Evolutionary conservation across 2,329 filamentous ascomycete species (phyloP).

Genomic region (Boeremia lycopersici): DNA sequence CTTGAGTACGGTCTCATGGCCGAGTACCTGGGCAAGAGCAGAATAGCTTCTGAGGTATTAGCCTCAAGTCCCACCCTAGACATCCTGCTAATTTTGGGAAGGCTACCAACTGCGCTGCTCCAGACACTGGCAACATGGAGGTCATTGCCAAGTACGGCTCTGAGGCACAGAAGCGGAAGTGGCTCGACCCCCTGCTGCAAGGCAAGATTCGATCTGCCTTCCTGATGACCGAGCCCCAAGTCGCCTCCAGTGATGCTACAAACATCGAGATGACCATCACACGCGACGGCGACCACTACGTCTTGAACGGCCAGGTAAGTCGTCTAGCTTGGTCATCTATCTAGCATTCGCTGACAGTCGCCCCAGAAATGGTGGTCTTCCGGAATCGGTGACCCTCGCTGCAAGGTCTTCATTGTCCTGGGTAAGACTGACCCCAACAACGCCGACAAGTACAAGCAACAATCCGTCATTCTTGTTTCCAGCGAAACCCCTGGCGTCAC

Average conservation of each 20-base stretch:
- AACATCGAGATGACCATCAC: conserved; percentile 88
- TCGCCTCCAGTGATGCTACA: conserved; percentile 88
- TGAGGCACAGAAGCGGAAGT: conserved; percentile 80
- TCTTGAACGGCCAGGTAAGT: conserved; percentile 82
- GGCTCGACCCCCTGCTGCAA: conserved; percentile 80
- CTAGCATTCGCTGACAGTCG: not conserved
- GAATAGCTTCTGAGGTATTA: conserved; percentile 61
- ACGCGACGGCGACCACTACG: conserved; percentile 83
- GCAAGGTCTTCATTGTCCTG: conserved; percentile 95
- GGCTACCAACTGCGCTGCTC: conserved; percentile 87
- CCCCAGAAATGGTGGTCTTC: conserved; percentile 98
- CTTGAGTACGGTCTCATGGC: conserved; percentile 98
- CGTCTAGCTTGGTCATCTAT: no score
- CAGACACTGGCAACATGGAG: conserved; percentile 96
- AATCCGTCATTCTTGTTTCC: conserved; percentile 91
- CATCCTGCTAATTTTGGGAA: conserved; percentile 14
- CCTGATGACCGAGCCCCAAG: conserved; percentile 90
- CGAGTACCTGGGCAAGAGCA: conserved; percentile 88
- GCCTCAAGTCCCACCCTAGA: not conserved
- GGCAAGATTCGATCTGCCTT: conserved; percentile 89
- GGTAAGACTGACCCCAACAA: conserved; percentile 84
- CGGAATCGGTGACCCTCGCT: conserved; percentile 89
- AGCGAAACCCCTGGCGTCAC: conserved; percentile 81
- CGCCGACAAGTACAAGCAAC: conserved; percentile 81
- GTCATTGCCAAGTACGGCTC: conserved; percentile 91